Percentiles rank a stretch among this genome's conserved stretches.
Conservation (phyloP, 345 rosid genomes). For the Syzygium grande region DNA sequence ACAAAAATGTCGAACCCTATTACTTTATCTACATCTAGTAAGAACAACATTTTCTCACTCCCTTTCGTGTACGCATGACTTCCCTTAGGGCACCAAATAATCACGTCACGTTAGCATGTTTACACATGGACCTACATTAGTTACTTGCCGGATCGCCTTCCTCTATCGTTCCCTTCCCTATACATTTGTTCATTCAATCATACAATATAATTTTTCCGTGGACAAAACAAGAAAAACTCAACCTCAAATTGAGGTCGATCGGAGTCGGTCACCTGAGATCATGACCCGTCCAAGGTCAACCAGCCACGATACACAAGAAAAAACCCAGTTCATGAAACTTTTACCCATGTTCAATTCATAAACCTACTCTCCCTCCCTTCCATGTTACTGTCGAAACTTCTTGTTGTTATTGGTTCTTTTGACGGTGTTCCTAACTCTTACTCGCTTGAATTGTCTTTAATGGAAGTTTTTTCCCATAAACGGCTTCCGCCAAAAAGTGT, state of each 20-base stretch:
- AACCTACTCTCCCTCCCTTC: not conserved
- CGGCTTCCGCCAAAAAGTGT: not conserved
- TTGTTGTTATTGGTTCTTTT: not conserved
- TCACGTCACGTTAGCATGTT: not conserved
- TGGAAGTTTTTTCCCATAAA: not conserved
- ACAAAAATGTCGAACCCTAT: not conserved
- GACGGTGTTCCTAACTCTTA: not conserved
- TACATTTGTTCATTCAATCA: too few species aligned
- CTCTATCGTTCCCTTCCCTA: too few species aligned
- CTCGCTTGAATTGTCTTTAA: not conserved
- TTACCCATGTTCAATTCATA: not conserved
- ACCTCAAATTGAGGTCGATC: not conserved
- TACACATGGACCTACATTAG: not conserved
- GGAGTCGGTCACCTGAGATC: not conserved
- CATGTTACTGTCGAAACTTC: not conserved
- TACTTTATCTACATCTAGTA: not conserved
- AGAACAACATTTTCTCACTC: not conserved
- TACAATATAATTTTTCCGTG: too few species aligned
- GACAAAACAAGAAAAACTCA: not conserved
- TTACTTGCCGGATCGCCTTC: too few species aligned
- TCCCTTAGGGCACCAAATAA: not conserved
- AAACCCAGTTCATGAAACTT: not conserved
- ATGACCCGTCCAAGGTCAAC: not conserved
- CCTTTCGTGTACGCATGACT: not conserved
- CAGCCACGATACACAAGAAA: not conserved